Evolutionary conservation across 2,329 filamentous ascomycete species (phyloP).

Genomic region (Fusarium avenaceum): DNA sequence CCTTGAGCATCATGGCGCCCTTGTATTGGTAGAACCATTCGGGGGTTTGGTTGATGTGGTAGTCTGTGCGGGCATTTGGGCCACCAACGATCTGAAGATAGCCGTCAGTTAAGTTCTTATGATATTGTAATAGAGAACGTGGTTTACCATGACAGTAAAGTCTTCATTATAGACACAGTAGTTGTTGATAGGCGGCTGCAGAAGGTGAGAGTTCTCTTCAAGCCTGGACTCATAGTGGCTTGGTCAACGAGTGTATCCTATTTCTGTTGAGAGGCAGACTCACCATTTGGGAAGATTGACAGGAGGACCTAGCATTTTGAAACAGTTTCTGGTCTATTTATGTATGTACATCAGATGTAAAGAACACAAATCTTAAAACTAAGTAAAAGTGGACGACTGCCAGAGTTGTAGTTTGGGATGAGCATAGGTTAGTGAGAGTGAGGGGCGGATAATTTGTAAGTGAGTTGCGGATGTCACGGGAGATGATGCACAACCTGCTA

Average conservation of each 20-base stretch:
- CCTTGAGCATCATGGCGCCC: slow-evolving; percentile 93
- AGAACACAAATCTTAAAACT: not conserved
- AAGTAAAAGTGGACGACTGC: not conserved
- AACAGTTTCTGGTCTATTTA: not conserved
- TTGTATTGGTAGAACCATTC: slow-evolving; percentile 99
- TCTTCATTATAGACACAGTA: slow-evolving; percentile 93
- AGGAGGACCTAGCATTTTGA: slow-evolving; percentile 63
- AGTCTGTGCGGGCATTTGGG: slow-evolving; percentile 95
- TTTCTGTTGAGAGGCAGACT: slow-evolving; percentile 47
- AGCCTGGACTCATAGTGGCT: slow-evolving; percentile 71
- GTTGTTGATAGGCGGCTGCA: slow-evolving; percentile 96
- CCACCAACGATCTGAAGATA: slow-evolving; percentile 83
- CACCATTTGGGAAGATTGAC: slow-evolving; percentile 72
- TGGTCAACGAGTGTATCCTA: slow-evolving; percentile 18
- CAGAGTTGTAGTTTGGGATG: slow-evolving; percentile 4
- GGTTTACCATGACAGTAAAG: slow-evolving; percentile 81
- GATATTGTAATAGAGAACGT: not conserved
- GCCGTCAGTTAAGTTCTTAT: slow-evolving; percentile 1
- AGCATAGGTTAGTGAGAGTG: slow-evolving; percentile 10
- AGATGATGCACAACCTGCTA: slow-evolving; percentile 2
- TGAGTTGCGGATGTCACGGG: slow-evolving; percentile 36
- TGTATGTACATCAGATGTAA: not conserved
- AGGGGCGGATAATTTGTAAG: slow-evolving; percentile 33
- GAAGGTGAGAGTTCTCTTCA: slow-evolving; percentile 88
- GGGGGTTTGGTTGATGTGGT: slow-evolving; percentile 96